phyloP scores from a whole-genome alignment of 1,284 basidiomycete genomes.

The Fistulinella cinereoalba region DNA sequence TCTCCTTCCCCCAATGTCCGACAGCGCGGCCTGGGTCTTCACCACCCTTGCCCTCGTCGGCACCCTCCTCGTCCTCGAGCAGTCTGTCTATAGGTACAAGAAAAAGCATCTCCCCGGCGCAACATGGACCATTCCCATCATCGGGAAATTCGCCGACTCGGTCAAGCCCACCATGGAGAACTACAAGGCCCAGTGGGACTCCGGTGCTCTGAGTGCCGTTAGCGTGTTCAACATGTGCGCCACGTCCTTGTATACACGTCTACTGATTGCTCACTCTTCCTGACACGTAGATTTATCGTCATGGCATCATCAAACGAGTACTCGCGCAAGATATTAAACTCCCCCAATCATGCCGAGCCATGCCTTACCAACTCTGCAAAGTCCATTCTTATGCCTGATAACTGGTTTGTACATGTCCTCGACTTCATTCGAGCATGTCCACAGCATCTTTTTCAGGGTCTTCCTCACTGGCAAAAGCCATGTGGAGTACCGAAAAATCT shows the following conservation, averaged over 20 bases:
- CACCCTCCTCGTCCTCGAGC: slow-evolving; percentile 72
- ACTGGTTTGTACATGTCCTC: slow-evolving; percentile 63
- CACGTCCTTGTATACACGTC: not conserved
- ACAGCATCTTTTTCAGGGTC: slow-evolving; percentile 58
- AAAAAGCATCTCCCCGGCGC: slow-evolving; percentile 85
- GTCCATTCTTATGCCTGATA: slow-evolving; percentile 81
- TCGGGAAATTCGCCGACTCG: slow-evolving; percentile 91
- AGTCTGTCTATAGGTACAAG: slow-evolving; percentile 83
- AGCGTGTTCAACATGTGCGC: slow-evolving; percentile 96
- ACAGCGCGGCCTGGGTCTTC: slow-evolving; percentile 55
- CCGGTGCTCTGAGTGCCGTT: slow-evolving; percentile 79
- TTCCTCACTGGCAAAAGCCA: slow-evolving; percentile 95
- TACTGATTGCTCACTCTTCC: slow-evolving; percentile 8
- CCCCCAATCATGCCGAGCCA: slow-evolving; percentile 85
- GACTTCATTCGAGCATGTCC: not conserved
- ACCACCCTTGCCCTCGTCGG: slow-evolving; percentile 62
- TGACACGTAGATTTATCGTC: slow-evolving; percentile 79
- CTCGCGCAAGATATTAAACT: slow-evolving; percentile 91
- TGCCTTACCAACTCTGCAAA: slow-evolving; percentile 95
- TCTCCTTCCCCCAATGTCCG: slow-evolving; percentile 38
- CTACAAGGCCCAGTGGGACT: slow-evolving; percentile 88
- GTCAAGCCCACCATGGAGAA: slow-evolving; percentile 84
- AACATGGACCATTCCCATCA: slow-evolving; percentile 90
- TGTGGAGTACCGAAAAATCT: slow-evolving; percentile 89
- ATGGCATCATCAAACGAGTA: slow-evolving; percentile 92